phyloP scores from a whole-genome alignment of 169 alveolate genomes.

The Eimeria brunetti region DNA sequence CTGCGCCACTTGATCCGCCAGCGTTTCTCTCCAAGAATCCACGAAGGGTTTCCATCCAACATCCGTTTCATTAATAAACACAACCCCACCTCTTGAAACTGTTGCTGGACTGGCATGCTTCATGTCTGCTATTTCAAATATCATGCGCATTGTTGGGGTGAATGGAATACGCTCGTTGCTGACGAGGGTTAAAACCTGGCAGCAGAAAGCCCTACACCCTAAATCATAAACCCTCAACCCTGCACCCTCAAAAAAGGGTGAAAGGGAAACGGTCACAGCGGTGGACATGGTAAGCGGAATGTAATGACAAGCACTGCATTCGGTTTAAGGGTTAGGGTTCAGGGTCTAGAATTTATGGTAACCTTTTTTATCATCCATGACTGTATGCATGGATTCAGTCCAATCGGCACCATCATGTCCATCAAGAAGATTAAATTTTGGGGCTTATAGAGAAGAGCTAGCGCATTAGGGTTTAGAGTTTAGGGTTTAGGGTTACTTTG shows the following conservation, averaged over 20 bases:
- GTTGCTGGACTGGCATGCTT: slow-evolving; percentile 97
- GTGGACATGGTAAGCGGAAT: no score
- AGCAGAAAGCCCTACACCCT: no score
- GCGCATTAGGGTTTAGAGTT: neutral
- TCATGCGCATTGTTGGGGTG: slow-evolving; percentile 95
- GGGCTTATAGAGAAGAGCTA: neutral
- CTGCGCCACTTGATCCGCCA: slow-evolving; percentile 92
- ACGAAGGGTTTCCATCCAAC: slow-evolving; percentile 94
- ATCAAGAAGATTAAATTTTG: neutral
- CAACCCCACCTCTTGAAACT: slow-evolving; percentile 96
- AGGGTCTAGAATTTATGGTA: no score
- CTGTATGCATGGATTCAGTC: no score
- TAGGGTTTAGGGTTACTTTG: slow-evolving; percentile 73
- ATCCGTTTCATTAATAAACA: slow-evolving; percentile 94
- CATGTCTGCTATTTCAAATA: slow-evolving; percentile 94
- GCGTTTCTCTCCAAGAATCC: slow-evolving; percentile 92
- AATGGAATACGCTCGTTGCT: slow-evolving; percentile 96
- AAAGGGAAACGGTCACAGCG: no score
- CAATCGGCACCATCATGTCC: no score
- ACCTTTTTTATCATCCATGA: no score
- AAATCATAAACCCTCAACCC: no score
- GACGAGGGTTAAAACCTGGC: slow-evolving; percentile 92
- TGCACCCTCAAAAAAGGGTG: no score
- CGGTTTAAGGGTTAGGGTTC: neutral
- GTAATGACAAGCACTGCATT: no score